Evolutionary conservation across 257 asterid genomes (phyloP).

Genomic region (Solanum chiquidenum): DNA sequence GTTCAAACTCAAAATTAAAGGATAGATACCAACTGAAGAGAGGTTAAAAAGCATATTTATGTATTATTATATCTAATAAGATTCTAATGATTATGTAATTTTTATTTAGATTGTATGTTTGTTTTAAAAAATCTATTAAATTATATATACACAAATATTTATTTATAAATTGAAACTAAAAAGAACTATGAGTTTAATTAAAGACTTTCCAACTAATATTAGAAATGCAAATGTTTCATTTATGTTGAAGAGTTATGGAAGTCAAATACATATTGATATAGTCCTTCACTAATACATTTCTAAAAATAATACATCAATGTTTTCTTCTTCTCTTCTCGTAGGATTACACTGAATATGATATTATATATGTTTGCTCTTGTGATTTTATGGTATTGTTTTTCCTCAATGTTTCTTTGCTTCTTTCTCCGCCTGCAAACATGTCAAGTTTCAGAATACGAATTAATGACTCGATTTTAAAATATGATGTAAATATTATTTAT

Average conservation of each 20-base stretch:
- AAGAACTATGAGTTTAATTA: background rate
- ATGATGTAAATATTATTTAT: too few relatives aligned
- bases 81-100: background rate
- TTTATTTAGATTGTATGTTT: background rate
- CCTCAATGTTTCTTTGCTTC: conserved; percentile 64
- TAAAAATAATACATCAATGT: background rate
- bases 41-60: too few relatives aligned
- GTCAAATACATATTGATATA: background rate
- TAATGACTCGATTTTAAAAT: background rate
- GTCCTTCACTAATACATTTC: background rate
- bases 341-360: background rate
- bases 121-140: background rate
- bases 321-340: background rate
- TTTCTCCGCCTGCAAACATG: conserved; percentile 62
- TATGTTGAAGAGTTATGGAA: background rate
- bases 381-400: background rate
- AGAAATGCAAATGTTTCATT: background rate
- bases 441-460: background rate
- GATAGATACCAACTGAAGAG: fast-evolving
- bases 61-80: background rate
- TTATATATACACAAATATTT: background rate
- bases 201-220: background rate
- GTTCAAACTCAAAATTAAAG: too few relatives aligned
- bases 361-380: background rate
- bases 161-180: background rate